A percentile compares a stretch with the other conserved stretches of the same genome.
These are phyloP conservation scores for Penicillium sp. DNA, from an alignment of 2,329 filamentous ascomycete species.

Conservation along the genomic window DNA sequence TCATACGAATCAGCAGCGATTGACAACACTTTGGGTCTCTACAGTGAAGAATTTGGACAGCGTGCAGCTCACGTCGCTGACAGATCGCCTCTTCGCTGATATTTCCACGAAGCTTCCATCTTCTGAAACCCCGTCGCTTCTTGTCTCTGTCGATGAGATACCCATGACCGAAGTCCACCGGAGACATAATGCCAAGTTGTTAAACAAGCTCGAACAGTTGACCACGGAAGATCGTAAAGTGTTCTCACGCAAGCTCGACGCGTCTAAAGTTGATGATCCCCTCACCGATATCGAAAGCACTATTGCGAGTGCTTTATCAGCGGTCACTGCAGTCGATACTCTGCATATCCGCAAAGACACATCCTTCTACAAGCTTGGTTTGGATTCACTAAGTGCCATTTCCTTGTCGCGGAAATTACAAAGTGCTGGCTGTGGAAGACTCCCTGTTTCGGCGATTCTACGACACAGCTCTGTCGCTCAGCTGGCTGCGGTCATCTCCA, in stretches of 20 bases:
- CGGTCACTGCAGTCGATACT: conserved; percentile 48
- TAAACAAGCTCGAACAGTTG: conserved; percentile 49
- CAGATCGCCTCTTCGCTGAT: conserved; percentile 52
- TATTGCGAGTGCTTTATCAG: conserved; percentile 57
- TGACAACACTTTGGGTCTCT: conserved; percentile 70
- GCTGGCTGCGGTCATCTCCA: conserved; percentile 46
- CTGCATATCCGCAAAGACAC: conserved; percentile 59
- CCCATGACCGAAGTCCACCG: conserved; percentile 76
- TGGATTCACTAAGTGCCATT: conserved; percentile 84
- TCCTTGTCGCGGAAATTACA: conserved; percentile 60
- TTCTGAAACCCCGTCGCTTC: conserved; percentile 76
- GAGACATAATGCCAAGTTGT: conserved; percentile 60
- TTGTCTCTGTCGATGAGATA: conserved; percentile 67
- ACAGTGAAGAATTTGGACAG: conserved; percentile 4
- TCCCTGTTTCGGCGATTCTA: conserved; percentile 70
- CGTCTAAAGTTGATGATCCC: conserved; percentile 26
- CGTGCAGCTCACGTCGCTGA: conserved; percentile 13
- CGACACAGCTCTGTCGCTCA: conserved; percentile 64
- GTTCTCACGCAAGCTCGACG: conserved; percentile 30
- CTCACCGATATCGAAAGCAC: conserved; percentile 57
- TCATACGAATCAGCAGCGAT: conserved; percentile 46
- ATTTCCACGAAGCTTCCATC: conserved; percentile 59
- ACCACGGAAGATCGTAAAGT: conserved; percentile 46
- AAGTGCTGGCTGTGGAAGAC: conserved; percentile 42
- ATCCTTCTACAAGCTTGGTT: conserved; percentile 72